Conservation (phyloP, 768 basidiomycete genomes). For the Russula compacta region DNA sequence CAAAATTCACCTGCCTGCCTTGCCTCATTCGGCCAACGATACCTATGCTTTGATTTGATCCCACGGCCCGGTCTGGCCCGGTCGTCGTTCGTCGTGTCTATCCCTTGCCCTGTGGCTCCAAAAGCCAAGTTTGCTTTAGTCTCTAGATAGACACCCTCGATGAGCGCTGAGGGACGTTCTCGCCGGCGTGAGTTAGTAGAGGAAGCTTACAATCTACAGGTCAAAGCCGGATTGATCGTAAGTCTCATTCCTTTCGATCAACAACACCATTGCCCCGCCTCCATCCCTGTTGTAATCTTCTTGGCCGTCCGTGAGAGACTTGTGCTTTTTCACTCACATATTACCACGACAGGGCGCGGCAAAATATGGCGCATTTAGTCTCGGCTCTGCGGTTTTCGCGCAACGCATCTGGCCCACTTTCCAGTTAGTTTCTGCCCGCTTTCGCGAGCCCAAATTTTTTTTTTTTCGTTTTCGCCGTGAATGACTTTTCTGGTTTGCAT, state of each 20-base stretch:
- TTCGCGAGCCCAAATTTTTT: not conserved
- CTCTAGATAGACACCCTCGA: not conserved
- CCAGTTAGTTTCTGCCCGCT: conserved; percentile 35
- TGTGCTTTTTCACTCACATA: not conserved
- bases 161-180: conserved; percentile 21
- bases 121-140: too few relatives aligned
- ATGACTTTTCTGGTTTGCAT: not conserved
- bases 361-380: conserved; percentile 43
- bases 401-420: conserved; percentile 70
- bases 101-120: not conserved
- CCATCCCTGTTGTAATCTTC: not conserved
- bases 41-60: too few relatives aligned
- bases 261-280: too few relatives aligned
- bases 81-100: not conserved
- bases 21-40: not conserved
- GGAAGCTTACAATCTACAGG: conserved; percentile 49
- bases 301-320: not conserved
- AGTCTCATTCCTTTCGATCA: conserved; percentile 1
- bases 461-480: not conserved
- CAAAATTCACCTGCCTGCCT: conserved; percentile 9
- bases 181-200: conserved; percentile 47
- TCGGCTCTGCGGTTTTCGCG: conserved; percentile 51
- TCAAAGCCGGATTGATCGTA: conserved; percentile 37
- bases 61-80: conserved; percentile 5
- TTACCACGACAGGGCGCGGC: conserved; percentile 40